Evolutionary conservation across 768 basidiomycete genomes (phyloP).

Genomic region (Myochromella boudieri): DNA sequence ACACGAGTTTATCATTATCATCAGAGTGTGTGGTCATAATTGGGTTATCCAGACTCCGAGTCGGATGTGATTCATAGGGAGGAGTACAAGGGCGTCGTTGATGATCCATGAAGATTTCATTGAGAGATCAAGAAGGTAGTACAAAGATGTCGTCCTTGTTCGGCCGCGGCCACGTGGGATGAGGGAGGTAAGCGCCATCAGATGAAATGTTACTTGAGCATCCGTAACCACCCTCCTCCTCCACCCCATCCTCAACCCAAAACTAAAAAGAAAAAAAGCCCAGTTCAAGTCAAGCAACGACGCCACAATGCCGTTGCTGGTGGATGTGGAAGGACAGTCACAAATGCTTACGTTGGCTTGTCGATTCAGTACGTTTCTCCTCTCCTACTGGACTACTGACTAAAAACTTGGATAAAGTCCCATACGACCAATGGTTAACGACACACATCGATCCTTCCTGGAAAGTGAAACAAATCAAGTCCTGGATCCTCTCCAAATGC

Average conservation of each 20-base stretch:
- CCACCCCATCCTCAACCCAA: slow-evolving; percentile 1
- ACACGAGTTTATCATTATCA: too few relatives aligned
- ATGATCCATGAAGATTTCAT: too few relatives aligned
- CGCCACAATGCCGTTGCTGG: slow-evolving; percentile 10
- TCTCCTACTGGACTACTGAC: background rate
- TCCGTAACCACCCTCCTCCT: slow-evolving; percentile 2
- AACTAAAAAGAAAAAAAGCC: slow-evolving; percentile 1
- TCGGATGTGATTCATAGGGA: too few relatives aligned
- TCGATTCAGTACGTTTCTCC: slow-evolving; percentile 48
- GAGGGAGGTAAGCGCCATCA: slow-evolving; percentile 5
- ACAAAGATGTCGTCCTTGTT: too few relatives aligned
- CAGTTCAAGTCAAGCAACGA: background rate
- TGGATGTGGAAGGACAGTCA: slow-evolving; percentile 4
- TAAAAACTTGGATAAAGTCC: slow-evolving; percentile 39
- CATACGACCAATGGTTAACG: slow-evolving; percentile 77
- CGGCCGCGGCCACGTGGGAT: slow-evolving; percentile 2
- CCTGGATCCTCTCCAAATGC: slow-evolving; percentile 60
- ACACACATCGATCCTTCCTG: slow-evolving; percentile 62
- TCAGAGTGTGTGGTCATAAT: too few relatives aligned
- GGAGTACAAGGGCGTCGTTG: too few relatives aligned
- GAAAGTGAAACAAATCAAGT: slow-evolving; percentile 64
- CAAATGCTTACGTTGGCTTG: slow-evolving; percentile 47
- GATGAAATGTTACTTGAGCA: too few relatives aligned
- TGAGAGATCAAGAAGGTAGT: too few relatives aligned
- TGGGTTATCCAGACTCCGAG: too few relatives aligned